A percentile compares a stretch with the other conserved stretches of the same genome.
Conservation (phyloP, 2,329 filamentous ascomycete species). For the Beauveria rudraprayagi region DNA sequence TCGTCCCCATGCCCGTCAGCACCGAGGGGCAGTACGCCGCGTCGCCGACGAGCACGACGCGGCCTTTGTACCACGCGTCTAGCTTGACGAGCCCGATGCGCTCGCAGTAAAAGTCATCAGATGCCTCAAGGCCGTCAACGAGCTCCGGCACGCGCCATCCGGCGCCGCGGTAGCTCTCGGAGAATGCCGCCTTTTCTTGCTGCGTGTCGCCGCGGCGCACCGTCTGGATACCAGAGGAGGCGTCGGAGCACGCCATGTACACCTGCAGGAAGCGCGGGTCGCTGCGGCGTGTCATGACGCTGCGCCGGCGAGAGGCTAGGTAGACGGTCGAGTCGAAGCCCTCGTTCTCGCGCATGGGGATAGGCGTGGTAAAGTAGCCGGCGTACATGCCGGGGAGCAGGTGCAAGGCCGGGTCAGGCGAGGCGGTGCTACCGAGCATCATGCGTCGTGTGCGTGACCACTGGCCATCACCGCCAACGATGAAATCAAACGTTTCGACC, state of each 20-base stretch:
- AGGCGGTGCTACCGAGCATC: conserved; percentile 24
- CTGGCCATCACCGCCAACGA: conserved; percentile 49
- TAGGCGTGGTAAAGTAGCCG: conserved; percentile 27
- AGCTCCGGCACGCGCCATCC: conserved; percentile 35
- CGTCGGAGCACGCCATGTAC: conserved; percentile 25
- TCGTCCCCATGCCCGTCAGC: conserved; percentile 44
- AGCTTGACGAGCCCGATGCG: conserved; percentile 38
- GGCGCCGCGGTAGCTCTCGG: conserved; percentile 31
- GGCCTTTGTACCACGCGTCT: conserved; percentile 34
- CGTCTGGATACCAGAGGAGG: conserved; percentile 8
- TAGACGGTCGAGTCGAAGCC: conserved; percentile 28
- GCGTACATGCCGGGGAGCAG: conserved; percentile 19
- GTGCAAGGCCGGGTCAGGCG: conserved; percentile 15
- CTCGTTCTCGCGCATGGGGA: conserved; percentile 19
- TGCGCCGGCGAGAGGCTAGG: conserved; percentile 25
- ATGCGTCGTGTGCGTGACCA: conserved; percentile 39
- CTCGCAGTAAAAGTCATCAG: conserved; percentile 39
- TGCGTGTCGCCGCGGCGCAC: conserved; percentile 23
- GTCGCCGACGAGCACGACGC: conserved; percentile 46
- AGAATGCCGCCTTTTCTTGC: conserved; percentile 31
- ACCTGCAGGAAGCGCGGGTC: conserved; percentile 28
- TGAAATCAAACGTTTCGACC: conserved; percentile 37
- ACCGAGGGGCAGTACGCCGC: conserved; percentile 42
- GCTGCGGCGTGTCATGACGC: conserved; percentile 33
- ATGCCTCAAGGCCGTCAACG: conserved; percentile 31